Evolutionary conservation across 225 moss, liverwort and hornwort genomes (phyloP), one percentile per base, ranked within the genome.

Genomic region (Neckera pumila): DNA sequence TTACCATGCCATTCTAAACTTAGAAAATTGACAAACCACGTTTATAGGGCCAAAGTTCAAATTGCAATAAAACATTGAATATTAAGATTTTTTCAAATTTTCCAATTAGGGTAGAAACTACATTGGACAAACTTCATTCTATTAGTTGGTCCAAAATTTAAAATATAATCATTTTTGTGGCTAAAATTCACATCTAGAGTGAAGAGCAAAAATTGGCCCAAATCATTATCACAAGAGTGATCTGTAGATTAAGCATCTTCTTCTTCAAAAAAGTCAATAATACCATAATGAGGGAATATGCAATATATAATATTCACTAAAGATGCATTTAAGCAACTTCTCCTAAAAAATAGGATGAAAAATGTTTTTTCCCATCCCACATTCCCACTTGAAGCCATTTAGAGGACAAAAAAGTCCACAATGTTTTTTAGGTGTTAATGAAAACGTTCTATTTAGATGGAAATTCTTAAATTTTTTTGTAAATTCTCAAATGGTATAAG

Each of bases 391-490:
- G 1, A 38, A 69, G 22, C 23, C 13, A 38, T 38, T 14, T 0
- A 23, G 38, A 7, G 2, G 4, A 38, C 13, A 22, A 23, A n/a
- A 67, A n/a, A 67, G 22, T 23, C 2, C 4, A 23, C 7, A 23
- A 2, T 0, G 0, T 23, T 7, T 0, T 38, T 1, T 23, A 38
- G 13, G 1, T 4, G 1, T 21, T 70, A 25, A 71, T 27, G 3
- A 28, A 43, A 42, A 17, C 0, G 6, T 51, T 33, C 2, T 25
- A 13, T 26, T 59, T 11, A 31, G 9, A 19, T 43, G 13, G 12
- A 33, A 51, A 51, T 51, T 51, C 22, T 76, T 76, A 2, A 34
- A 3, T 3, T 33, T 8, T 76, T 76, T 76, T 75, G 15, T 17
- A 28, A 30, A 45, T 73, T 45, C 3, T 18, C 3, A 10, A 0